These are phyloP conservation scores for Acanthamoeba triangularis DNA, from an alignment of 208 protist species.

Conservation along the genomic window DNA sequence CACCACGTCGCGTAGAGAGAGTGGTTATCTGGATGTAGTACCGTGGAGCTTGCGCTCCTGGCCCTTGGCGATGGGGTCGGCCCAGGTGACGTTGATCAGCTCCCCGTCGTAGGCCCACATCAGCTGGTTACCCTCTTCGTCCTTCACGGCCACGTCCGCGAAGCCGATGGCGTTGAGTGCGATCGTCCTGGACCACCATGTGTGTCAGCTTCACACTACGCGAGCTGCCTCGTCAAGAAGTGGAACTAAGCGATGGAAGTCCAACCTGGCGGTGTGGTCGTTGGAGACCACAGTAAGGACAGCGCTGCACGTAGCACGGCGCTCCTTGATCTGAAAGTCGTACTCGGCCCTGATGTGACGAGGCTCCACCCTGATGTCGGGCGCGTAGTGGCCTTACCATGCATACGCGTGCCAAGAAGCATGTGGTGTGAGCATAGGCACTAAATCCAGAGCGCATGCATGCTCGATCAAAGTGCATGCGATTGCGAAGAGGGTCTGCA, in stretches of 20 bases:
- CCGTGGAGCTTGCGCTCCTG: slow-evolving; percentile 36
- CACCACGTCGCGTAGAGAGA: not conserved
- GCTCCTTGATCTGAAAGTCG: slow-evolving; percentile 25
- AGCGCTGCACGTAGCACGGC: not conserved
- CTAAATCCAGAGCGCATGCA: no score
- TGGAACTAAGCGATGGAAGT: not conserved
- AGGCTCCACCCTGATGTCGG: slow-evolving; percentile 20
- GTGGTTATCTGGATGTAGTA: not conserved
- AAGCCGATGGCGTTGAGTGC: slow-evolving; percentile 58
- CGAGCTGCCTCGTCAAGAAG: not conserved
- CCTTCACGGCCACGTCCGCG: slow-evolving; percentile 13
- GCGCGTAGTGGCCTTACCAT: slow-evolving; percentile 34
- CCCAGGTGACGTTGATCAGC: slow-evolving; percentile 48
- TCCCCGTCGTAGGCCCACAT: slow-evolving; percentile 62
- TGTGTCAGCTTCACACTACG: no score
- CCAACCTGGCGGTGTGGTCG: not conserved
- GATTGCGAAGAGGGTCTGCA: not conserved
- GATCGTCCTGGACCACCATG: not conserved
- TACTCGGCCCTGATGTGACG: slow-evolving; percentile 35
- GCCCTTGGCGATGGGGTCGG: not conserved
- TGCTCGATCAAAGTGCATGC: not conserved
- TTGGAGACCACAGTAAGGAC: slow-evolving; percentile 17
- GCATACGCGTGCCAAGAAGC: no score
- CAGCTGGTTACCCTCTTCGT: slow-evolving; percentile 2
- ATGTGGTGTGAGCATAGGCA: not conserved